These are phyloP conservation scores for Clonostachys chloroleuca DNA, from an alignment of 2,329 filamentous ascomycete species.

Conservation along the genomic window DNA sequence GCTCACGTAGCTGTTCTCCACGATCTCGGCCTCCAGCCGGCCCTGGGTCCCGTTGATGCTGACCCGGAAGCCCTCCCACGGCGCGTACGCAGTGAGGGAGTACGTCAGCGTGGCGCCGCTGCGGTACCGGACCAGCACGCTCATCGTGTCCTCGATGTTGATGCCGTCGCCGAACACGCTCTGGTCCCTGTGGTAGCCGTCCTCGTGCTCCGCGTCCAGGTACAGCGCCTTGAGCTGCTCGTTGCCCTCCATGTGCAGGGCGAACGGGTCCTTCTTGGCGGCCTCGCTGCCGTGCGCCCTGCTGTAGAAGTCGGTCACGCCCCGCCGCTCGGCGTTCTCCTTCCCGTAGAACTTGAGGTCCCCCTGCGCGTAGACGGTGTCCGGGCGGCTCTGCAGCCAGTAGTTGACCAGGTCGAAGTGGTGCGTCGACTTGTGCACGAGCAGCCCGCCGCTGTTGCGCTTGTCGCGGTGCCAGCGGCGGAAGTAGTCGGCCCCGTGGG, in stretches of 20 bases:
- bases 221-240: conserved; percentile 54
- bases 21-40: conserved; percentile 55
- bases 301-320: conserved; percentile 40
- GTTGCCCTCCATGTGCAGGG: conserved; percentile 48
- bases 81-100: conserved; percentile 54
- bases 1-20: conserved; percentile 59
- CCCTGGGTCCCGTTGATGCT: conserved; percentile 56
- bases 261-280: conserved; percentile 52
- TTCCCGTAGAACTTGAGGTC: conserved; percentile 56
- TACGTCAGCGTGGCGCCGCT: conserved; percentile 56
- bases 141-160: conserved; percentile 62
- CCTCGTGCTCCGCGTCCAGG: conserved; percentile 59
- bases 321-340: conserved; percentile 54
- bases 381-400: conserved; percentile 51
- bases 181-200: conserved; percentile 57
- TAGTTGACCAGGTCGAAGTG: conserved; percentile 62
- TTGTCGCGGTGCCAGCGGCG: conserved; percentile 60
- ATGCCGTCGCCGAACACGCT: conserved; percentile 60
- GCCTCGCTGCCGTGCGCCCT: conserved; percentile 44
- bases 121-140: conserved; percentile 50
- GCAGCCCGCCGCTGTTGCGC: conserved; percentile 52
- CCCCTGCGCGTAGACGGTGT: conserved; percentile 53
- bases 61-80: conserved; percentile 57
- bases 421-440: conserved; percentile 60
- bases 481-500: conserved; percentile 59